Base-by-base conservation (phyloP, 345 rosid species). In the Lepidium africanum region DNA sequence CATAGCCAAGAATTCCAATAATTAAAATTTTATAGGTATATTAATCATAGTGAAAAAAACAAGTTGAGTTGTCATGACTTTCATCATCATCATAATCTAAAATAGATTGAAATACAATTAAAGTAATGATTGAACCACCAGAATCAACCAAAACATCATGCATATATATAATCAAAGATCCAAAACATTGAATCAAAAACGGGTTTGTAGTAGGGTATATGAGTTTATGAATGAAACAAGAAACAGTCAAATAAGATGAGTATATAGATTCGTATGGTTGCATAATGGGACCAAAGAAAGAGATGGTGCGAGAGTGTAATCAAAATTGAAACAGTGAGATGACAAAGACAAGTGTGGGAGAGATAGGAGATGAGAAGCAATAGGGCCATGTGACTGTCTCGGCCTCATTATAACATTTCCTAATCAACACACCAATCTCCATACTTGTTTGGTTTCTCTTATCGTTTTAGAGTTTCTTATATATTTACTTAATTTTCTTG, bases 331-430 rank as follows among this genome's bases (percentile, higher is more conserved):
- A 72, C n/a, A 30, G 46, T 65, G 76, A 58, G 66, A 58, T 15
- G 67, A 59, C 77, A 41, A 73, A 15, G 54, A 73, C 67, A 65
- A 73, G 49, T 73, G 72, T 49, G 66, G 60, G 64, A 63, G 70
- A 58, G 42, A 5, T 62, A 9, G 2, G 53, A 32, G 67, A 46
- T 32, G 67, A 73, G 60, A 57, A 57, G 54, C 76, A 51, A 65
- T 35, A 41, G 65, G 77, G 62, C 72, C 77, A 73, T 59, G 77
- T 65, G 77, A 46, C 6, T 74, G 73, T 74, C 73, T 60, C 73
- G 68, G 63, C 49, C 63, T 74, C 77, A 67, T 74, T 74, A 74
- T 46, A 74, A 67, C 77, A 67, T 8, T 66, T 73, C 72, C 32
- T 41, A 43, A 59, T 59, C 67, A 45, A 59, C 72, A 51, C 55